A percentile compares a stretch with the other conserved stretches of the same genome.
These are phyloP conservation scores for Poa pratensis DNA, from an alignment of 176 grass and related monocot genomes.

Conservation along the genomic window DNA sequence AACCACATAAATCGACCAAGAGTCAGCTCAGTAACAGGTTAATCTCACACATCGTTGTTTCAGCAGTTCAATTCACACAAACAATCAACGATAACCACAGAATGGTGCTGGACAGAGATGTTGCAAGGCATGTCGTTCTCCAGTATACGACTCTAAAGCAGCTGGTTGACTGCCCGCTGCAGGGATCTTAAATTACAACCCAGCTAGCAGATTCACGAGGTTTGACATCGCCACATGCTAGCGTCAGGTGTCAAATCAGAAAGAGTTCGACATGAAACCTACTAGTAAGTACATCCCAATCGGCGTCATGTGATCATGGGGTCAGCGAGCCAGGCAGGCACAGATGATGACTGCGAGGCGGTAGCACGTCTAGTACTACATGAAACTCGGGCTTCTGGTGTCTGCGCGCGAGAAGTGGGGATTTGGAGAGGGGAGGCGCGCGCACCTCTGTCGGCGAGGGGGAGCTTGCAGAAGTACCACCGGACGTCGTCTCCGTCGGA, in stretches of 20 bases:
- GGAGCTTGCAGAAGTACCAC: slow-evolving; percentile 97
- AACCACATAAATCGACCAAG: not conserved
- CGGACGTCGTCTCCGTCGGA: slow-evolving; percentile 87
- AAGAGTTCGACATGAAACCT: slow-evolving; percentile 2
- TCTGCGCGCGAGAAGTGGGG: not conserved
- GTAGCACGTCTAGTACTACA: not conserved
- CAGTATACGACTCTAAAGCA: not conserved
- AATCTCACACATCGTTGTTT: not conserved
- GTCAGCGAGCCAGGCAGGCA: not conserved
- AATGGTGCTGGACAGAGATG: not conserved
- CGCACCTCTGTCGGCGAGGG: slow-evolving; percentile 73
- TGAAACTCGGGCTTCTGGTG: not conserved
- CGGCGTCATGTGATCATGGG: not conserved
- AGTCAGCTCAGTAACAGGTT: not conserved
- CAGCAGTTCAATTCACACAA: not conserved
- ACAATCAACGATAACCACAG: not conserved
- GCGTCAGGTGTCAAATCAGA: slow-evolving; percentile 5
- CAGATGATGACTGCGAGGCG: not conserved
- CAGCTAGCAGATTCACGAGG: not conserved
- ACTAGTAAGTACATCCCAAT: not conserved
- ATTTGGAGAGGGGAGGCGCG: not conserved
- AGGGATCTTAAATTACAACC: not conserved
- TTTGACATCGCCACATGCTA: not conserved
- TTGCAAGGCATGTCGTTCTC: not conserved
- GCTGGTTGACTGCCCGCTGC: not conserved